Percentiles rank a stretch among this genome's conserved stretches.
These are phyloP conservation scores for Psilocybe mexicana DNA, from an alignment of 1,284 basidiomycete genomes.

Conservation along the genomic window DNA sequence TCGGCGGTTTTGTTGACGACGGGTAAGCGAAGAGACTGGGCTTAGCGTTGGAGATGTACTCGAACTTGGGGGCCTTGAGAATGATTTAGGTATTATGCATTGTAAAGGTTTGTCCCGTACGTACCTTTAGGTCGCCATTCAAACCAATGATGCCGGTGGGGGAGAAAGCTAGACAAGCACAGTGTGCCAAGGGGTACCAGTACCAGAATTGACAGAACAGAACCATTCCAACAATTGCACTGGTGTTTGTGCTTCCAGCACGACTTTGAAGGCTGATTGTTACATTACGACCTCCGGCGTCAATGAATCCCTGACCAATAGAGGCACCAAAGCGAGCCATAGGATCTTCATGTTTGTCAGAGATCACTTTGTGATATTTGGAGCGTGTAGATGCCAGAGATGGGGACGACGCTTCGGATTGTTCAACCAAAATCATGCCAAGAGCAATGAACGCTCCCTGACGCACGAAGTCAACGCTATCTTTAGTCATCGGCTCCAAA, in stretches of 20 bases:
- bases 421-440: conserved; percentile 94
- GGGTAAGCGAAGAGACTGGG: conserved; percentile 93
- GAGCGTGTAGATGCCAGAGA: conserved; percentile 80
- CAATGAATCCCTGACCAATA: conserved; percentile 92
- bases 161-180: conserved; percentile 87
- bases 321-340: conserved; percentile 97
- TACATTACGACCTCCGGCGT: conserved; percentile 93
- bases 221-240: conserved; percentile 92
- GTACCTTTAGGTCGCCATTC: conserved; percentile 80
- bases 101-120: conserved; percentile 14
- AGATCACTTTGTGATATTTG: conserved; percentile 84
- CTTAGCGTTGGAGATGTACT: conserved; percentile 84
- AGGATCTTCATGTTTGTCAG: conserved; percentile 96
- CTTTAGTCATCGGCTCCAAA: conserved; percentile 94
- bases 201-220: conserved; percentile 99
- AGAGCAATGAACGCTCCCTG: conserved; percentile 96
- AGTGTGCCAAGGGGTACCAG: conserved; percentile 98
- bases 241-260: conserved; percentile 88
- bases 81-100: conserved; percentile 10
- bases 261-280: conserved; percentile 91
- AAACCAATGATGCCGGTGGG: conserved; percentile 93
- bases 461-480: conserved; percentile 95
- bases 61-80: conserved; percentile 81
- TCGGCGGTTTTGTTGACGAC: conserved; percentile 78
- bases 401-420: conserved; percentile 86